Evolutionary conservation across 2,329 filamentous ascomycete species (phyloP).

Genomic region (Aspergillus sergii): DNA sequence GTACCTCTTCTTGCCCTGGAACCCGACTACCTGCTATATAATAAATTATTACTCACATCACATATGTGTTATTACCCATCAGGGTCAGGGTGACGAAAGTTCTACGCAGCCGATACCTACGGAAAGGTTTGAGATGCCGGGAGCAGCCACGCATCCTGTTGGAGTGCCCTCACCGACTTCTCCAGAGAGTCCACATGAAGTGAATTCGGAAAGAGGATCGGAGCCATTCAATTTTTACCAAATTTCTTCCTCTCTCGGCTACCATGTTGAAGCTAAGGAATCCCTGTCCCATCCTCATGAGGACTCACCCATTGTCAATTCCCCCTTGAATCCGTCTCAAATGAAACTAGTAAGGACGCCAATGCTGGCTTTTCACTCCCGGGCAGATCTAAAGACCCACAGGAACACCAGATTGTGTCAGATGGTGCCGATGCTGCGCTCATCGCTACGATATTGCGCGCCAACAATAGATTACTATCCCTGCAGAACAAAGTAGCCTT

Average conservation of each 20-base stretch:
- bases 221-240: neutral
- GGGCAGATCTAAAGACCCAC: conserved; percentile 9
- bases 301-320: neutral
- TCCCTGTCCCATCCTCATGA: neutral
- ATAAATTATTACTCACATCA: neutral
- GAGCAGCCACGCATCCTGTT: neutral
- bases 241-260: neutral
- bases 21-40: no score
- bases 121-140: neutral
- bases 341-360: conserved; percentile 8
- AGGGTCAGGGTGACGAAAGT: neutral
- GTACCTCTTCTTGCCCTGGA: neutral
- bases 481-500: conserved; percentile 20
- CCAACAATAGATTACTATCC: conserved; percentile 14
- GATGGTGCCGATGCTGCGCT: neutral
- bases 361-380: conserved; percentile 2
- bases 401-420: neutral
- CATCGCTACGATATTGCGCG: conserved; percentile 2
- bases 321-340: neutral
- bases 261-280: neutral
- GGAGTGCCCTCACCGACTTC: neutral
- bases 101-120: neutral
- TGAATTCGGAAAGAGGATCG: neutral
- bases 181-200: neutral
- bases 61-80: neutral